Evolutionary conservation across 345 rosid genomes (phyloP).

Genomic region (Hirschfeldia incana): DNA sequence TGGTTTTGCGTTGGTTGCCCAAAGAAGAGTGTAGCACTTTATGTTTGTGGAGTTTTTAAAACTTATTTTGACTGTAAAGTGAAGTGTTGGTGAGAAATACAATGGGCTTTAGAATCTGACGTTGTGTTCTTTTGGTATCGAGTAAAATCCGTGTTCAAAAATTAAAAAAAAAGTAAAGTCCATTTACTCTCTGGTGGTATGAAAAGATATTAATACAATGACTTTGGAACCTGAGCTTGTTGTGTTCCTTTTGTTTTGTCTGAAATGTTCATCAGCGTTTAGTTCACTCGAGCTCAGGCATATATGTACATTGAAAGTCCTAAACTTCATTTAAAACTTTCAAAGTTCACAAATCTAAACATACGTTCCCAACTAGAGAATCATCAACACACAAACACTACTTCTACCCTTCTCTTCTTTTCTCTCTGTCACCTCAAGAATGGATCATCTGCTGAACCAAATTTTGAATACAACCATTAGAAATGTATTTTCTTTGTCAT

Average conservation of each 20-base stretch:
- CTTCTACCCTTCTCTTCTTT: neutral
- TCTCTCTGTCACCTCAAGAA: slow-evolving; percentile 5
- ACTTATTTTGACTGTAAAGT: slow-evolving; percentile 22
- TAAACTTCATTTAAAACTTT: slow-evolving; percentile 3
- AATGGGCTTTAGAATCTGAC: neutral
- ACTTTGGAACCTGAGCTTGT: neutral
- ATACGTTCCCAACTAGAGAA: slow-evolving; percentile 14
- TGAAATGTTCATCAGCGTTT: neutral
- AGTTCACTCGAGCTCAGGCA: neutral
- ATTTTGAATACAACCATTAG: neutral
- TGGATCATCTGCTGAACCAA: slow-evolving; percentile 27
- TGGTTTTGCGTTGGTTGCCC: neutral
- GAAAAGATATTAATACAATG: neutral
- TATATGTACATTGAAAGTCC: slow-evolving; percentile 9
- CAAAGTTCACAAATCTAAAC: slow-evolving; percentile 10
- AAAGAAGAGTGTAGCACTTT: neutral
- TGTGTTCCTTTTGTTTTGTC: neutral
- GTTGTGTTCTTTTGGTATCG: slow-evolving; percentile 14
- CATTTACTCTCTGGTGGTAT: neutral
- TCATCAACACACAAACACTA: slow-evolving; percentile 16
- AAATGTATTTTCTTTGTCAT: neutral
- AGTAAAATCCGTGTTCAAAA: neutral
- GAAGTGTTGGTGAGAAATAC: neutral
- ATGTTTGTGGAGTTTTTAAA: neutral
- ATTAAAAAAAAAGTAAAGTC: neutral